Evolutionary conservation across 1,139 yeast genomes (phyloP), one percentile per base, ranked within the genome.

Genomic region (Pichia sp.): DNA sequence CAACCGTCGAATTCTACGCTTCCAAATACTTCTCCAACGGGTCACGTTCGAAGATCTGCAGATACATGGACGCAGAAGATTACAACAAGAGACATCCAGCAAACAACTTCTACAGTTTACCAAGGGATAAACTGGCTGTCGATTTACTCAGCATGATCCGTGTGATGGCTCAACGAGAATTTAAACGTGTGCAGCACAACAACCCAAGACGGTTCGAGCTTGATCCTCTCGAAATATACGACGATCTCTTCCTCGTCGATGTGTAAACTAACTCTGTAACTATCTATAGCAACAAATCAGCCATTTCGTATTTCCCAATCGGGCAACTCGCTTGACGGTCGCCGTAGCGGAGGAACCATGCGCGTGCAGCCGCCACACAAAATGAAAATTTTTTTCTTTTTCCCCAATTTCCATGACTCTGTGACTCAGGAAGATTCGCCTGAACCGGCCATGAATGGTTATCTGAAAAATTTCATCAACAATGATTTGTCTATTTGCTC

Each of bases 111-210:
- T 46, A 42, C 5, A 51, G 55, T 9, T 35, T 57, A 7, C 39
- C 60, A 15, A 36, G 32, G 5, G 10, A 21, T 3, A 45, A 38
- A 11, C 24, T 57, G 9, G 48, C 55, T 10, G 38, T 50, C 12
- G 62, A 64, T 18, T 42, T 63, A 3, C 31, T 51, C 6, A 64
- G 65, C 1, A 46, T 56, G n/a, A 57, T 63, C 15, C 53, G 52
- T 38, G 57, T 52, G 31, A 59, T 62, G 61, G 68, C 66, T 1
- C 52, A 52, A 18, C 38, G 17, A 4, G 67, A 63, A 37, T 20
- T 40, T 27, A 18, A 44, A 8, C 24, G 53, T 6, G 42, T 31
- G 3, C 43, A 32, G 3, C 18, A 41, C n/a, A 34, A 46, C 34
- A 15, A 45, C 15, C 53, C 50, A 7, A 35, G 53, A 7, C 35